A percentile compares a stretch with the other conserved stretches of the same genome.
Conservation (phyloP, 192 early-diverging fungal genomes). For the Coemansia javaensis region DNA sequence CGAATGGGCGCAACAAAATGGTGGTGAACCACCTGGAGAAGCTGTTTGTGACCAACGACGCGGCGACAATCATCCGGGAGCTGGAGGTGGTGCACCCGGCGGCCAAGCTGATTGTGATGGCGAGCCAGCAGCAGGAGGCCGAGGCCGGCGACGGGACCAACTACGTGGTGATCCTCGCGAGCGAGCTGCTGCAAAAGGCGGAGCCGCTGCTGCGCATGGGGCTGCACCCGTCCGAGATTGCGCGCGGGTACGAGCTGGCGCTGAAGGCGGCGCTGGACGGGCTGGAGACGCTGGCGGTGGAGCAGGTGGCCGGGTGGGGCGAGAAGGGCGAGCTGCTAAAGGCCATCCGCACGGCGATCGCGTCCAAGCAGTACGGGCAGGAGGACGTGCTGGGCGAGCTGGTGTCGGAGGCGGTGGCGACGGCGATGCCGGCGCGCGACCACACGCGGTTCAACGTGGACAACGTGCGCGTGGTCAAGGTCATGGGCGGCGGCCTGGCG, state of each 20-base stretch:
- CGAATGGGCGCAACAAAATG: slow-evolving; percentile 98
- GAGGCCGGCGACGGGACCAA: slow-evolving; percentile 97
- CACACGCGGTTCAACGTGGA: slow-evolving; percentile 90
- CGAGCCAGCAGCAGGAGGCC: slow-evolving; percentile 93
- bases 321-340: slow-evolving; percentile 62
- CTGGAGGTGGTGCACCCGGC: slow-evolving; percentile 97
- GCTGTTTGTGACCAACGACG: slow-evolving; percentile 97
- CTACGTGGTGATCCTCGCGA: slow-evolving; percentile 90
- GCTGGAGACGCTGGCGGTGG: slow-evolving; percentile 69
- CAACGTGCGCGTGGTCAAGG: slow-evolving; percentile 93
- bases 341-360: slow-evolving; percentile 74
- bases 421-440: slow-evolving; percentile 83
- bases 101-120: slow-evolving; percentile 92
- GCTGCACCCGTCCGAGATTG: slow-evolving; percentile 89
- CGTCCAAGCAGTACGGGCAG: slow-evolving; percentile 93
- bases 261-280: slow-evolving; percentile 74
- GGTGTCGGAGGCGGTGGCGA: slow-evolving; percentile 77
- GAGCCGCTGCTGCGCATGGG: slow-evolving; percentile 92
- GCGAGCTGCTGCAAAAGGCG: slow-evolving; percentile 91
- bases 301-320: slow-evolving; percentile 52
- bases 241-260: slow-evolving; percentile 91
- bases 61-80: slow-evolving; percentile 97
- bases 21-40: slow-evolving; percentile 98
- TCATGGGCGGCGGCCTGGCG: slow-evolving; percentile 84
- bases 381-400: slow-evolving; percentile 79